Evolutionary conservation across 192 early-diverging fungal genomes (phyloP), one percentile per base, ranked within the genome.

Genomic region (Coemansia sp.): DNA sequence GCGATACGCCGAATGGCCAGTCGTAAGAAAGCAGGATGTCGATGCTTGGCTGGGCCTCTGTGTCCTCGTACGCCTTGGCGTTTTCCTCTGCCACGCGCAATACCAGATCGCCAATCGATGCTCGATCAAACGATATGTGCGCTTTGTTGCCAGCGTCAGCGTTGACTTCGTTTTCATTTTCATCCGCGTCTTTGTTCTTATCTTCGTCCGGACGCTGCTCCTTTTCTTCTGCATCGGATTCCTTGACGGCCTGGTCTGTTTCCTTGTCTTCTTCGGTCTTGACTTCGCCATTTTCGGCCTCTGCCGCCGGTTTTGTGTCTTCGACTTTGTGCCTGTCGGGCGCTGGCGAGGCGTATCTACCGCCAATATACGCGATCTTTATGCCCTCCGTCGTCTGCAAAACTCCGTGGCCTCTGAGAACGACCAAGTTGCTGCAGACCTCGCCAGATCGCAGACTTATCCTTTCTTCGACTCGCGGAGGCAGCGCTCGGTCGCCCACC

Each of bases 21-120:
- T 97, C 92, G 51, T 83, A 78, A 0, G 92, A 88, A 30, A 97
- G 70, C 22, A 97, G 83, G 54, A 95, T 86, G 72, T 97, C 95
- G 5, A 81, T 61, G 58, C 72, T 74, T 16, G 72, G 78, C 65
- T 75, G 71, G 1, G 72, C 56, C 32, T 60, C 49, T 4, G 71
- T 71, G 42, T 63, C 71, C 34, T 71, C 59, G 47, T 63, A 58
- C 24, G 63, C 53, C 62, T 72, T 75, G 55, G 67, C 62, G 55
- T 74, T 81, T 46, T 74, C 72, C 4, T 61, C 35, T 8, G 69
- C 78, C 1, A 71, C 66, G 27, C 67, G 68, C 6, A 62, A 22
- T 8, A 75, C 14, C 30, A 78, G 57, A 30, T 69, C 66, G 7
- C 42, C 27, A 14, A 78, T 63, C 0, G 65, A 62, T 4, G 49